These are phyloP conservation scores for Xylariaceae sp. DNA, from an alignment of 2,329 filamentous ascomycete species.

Conservation along the genomic window DNA sequence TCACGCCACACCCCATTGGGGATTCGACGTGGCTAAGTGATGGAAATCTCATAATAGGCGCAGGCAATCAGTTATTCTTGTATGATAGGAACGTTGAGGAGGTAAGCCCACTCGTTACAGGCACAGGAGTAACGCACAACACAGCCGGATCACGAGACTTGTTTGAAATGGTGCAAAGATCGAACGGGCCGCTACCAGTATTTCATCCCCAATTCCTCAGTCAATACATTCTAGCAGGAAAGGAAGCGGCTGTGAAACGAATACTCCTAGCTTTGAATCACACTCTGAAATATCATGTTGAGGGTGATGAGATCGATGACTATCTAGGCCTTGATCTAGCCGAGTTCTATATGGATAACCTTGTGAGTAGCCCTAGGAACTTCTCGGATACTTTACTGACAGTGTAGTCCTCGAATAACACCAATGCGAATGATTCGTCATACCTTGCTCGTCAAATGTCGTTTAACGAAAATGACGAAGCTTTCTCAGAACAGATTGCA, in stretches of 20 bases:
- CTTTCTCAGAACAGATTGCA: conserved; percentile 75
- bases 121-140: conserved; percentile 53
- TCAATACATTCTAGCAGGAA: conserved; percentile 84
- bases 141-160: conserved; percentile 67
- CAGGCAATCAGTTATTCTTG: conserved; percentile 89
- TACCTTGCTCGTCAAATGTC: conserved; percentile 47
- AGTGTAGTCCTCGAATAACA: conserved; percentile 24
- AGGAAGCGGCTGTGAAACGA: conserved; percentile 71
- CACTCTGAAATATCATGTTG: conserved; percentile 80
- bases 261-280: conserved; percentile 76
- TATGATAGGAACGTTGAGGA: conserved; percentile 77
- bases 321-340: conserved; percentile 71
- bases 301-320: conserved; percentile 80
- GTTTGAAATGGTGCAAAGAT: conserved; percentile 79
- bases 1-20: conserved; percentile 88
- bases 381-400: conserved; percentile 20
- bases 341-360: conserved; percentile 58
- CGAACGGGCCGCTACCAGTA: conserved; percentile 86
- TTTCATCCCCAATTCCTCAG: conserved; percentile 93
- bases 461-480: conserved; percentile 61
- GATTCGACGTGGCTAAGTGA: conserved; percentile 91
- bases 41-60: conserved; percentile 84
- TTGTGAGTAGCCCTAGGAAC: conserved; percentile 36
- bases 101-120: conserved; percentile 63
- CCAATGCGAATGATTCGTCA: conserved; percentile 39